Evolutionary conservation across 257 asterid species (phyloP), one percentile per base, ranked within the genome.

Genomic region (Pogostemon cablin): DNA sequence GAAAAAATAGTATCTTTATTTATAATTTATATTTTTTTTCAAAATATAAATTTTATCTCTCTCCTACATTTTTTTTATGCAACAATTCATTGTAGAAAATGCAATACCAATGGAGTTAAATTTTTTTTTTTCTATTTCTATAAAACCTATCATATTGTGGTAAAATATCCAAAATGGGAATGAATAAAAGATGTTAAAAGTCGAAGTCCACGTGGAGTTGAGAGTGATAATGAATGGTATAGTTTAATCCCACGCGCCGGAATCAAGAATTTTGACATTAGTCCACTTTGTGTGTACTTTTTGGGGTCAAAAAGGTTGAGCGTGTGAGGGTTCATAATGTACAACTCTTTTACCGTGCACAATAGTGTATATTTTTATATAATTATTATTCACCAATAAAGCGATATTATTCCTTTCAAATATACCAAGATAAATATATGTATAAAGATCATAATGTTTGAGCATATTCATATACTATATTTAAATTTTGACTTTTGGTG

Each of bases 181-280:
- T 25, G 2, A 15, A 9, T 48, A 48, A 11, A 2, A 11, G 11
- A 3, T 7, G 7, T 57, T 34, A 17, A 58, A 44, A 6, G 40
- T 5, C 3, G 41, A 37, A 61, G 8, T 25, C 42, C 67, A 75
- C 75, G 76, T 69, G 68, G 68, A 62, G 62, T 62, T 42, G 49
- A 35, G 44, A 39, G 64, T 72, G 49, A 72, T 71, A 59, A 35
- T 60, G 8, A 71, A 49, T 53, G 62, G 38, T 60, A 40, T 32
- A 56, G 67, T 39, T 59, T 66, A 9, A 32, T 49, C 11, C 55
- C 69, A 70, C 76, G 72, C 80, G 12, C 25, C 10, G 10, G 61
- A 55, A 68, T 67, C 49, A 38, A 25, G 57, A 44, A 53, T 17
- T 63, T 46, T 48, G 7, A 62, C 64, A 69, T 70, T 69, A 39